Base-by-base conservation (phyloP, 106 monocot species). In the Xerophyta viscosa region DNA sequence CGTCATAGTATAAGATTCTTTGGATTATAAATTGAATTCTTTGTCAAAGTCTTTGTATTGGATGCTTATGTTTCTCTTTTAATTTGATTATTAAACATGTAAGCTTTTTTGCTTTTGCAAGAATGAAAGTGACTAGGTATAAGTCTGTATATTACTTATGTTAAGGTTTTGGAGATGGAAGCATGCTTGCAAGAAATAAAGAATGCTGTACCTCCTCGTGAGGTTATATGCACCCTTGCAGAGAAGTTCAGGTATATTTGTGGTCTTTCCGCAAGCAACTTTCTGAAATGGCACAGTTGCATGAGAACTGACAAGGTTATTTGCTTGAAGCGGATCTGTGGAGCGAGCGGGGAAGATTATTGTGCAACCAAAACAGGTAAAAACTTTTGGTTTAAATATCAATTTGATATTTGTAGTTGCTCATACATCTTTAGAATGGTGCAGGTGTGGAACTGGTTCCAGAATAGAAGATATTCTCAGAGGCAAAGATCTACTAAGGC, bases 391-490 rank as follows among this genome's bases (percentile, higher is more conserved):
- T 26, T 58, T 18, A 13, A 0, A 29, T 13, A 27, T 4, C 25
- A 3, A 10, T 18, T 48, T n/a, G n/a, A n/a, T n/a, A n/a, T n/a
- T n/a, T n/a, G n/a, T n/a, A n/a, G n/a, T n/a, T n/a, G n/a, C n/a
- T n/a, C n/a, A n/a, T n/a, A n/a, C n/a, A n/a, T 39, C 15, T 39
- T 39, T 2, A 15, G 1, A 8, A 39, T 39, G 39, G 3, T 72
- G 3, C 63, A 96, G 94, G 94, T 96, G 17, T 88, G 88, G 84
- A 96, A 88, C 56, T 96, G 94, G 94, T 96, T 96, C 54, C 94
- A 96, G 41, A 96, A 96, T 55, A 84, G 88, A 59, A 96, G 94
- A 49, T 88, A 96, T 81, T 58, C 88, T 47, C 81, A 96, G 52
- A 77, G 84, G 46, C 50, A 81, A 29, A 96, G 76, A 46, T 33